phyloP scores from a whole-genome alignment of 371 early-diverging fungal species.

The Gilbertella persicaria region DNA sequence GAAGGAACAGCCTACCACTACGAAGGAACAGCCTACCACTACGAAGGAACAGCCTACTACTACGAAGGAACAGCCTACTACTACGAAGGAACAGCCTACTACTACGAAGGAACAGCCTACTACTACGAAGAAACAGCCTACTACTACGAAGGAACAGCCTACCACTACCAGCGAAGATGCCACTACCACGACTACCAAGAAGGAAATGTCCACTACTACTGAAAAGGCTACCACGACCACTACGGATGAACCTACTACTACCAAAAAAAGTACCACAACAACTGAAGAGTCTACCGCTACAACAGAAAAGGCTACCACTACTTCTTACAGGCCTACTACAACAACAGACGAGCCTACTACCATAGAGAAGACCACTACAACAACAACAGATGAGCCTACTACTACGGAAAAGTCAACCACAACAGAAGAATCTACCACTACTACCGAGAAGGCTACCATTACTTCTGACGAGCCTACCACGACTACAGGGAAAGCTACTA shows the following conservation, averaged over 20 bases:
- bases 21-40: no score
- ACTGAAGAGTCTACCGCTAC: conserved; percentile 1
- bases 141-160: not conserved
- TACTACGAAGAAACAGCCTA: not conserved
- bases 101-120: not conserved
- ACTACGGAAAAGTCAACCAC: conserved; percentile 4
- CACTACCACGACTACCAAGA: not conserved
- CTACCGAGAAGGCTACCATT: not conserved
- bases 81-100: not conserved
- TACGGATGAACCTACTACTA: conserved; percentile 3
- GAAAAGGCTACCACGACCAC: conserved; percentile 5
- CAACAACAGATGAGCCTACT: not conserved
- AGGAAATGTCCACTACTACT: not conserved
- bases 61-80: not conserved
- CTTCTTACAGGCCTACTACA: no score
- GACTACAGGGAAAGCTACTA: not conserved
- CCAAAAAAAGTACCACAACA: not conserved
- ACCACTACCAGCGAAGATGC: not conserved
- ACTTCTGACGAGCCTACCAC: not conserved
- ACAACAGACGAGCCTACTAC: not conserved
- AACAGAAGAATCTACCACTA: not conserved
- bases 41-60: conserved; percentile 1
- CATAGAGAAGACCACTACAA: not conserved
- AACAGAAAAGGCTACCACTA: not conserved
- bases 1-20: conserved; percentile 7